phyloP scores from a whole-genome alignment of 2,329 filamentous ascomycete genomes.

The Fusarium scirpi region DNA sequence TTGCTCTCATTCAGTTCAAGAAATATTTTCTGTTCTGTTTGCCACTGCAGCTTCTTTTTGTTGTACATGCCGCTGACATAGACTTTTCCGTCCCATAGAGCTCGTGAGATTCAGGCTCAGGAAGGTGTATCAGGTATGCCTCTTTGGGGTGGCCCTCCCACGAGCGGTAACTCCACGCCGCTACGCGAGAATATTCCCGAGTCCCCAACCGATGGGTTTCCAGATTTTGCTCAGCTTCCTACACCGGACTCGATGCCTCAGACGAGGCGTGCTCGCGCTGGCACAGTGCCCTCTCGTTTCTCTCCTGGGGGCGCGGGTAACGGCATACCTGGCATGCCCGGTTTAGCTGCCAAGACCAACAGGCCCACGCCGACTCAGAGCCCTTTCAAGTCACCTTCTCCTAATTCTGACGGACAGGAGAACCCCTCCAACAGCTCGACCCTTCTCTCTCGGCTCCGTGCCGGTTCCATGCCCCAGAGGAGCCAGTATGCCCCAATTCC shows the following conservation, averaged over 20 bases:
- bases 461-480: conserved; percentile 93
- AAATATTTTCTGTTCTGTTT: conserved; percentile 26
- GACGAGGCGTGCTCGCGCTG: conserved; percentile 85
- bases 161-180: conserved; percentile 95
- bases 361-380: conserved; percentile 88
- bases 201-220: conserved; percentile 94
- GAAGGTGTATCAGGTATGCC: conserved; percentile 81
- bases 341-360: conserved; percentile 78
- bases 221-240: conserved; percentile 83
- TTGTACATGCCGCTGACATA: conserved; percentile 26
- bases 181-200: conserved; percentile 97
- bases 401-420: conserved; percentile 63
- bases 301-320: conserved; percentile 78
- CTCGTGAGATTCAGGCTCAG: conserved; percentile 96
- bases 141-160: conserved; percentile 95
- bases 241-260: conserved; percentile 74
- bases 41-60: neutral
- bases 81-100: conserved; percentile 64
- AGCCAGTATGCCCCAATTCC: conserved; percentile 73
- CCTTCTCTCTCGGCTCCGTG: conserved; percentile 85
- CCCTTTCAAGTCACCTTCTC: conserved; percentile 78
- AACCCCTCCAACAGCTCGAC: conserved; percentile 71
- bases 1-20: neutral
- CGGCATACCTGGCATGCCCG: conserved; percentile 67
- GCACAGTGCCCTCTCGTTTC: conserved; percentile 95